Evolutionary conservation across 2,329 filamentous ascomycete genomes (phyloP), one percentile per base, ranked within the genome.

Genomic region (Alternaria tenuissima): DNA sequence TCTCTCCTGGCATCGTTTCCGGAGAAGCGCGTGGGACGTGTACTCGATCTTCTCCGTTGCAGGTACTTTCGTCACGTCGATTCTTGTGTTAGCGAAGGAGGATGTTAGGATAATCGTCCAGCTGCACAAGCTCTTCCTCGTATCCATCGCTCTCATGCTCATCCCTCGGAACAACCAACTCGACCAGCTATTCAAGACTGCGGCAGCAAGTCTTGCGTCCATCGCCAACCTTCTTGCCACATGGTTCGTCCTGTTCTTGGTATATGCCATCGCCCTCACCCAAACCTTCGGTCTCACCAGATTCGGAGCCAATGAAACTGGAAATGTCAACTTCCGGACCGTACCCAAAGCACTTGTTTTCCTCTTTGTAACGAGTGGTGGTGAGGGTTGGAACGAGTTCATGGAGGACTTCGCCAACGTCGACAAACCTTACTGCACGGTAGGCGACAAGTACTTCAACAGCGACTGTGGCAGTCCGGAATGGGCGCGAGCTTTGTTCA

Each of bases 101-200:
- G 66, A 80, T 26, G 80, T 82, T 42, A 81, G 83, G 52, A 81
- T 85, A n/a, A 93, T 94, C 68, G 84, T 89, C 34, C 91, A 94
- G 79, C 81, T 97, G 32, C 93, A 98, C 83, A 99, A 99, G 79
- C 87, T 96, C 62, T 97, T 96, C 77, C 85, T 99, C 32, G 95
- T 98, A 20, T 90, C 92, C 8, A 91, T 98, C 55, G 89, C 95
- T 3, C 85, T 98, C 8, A 84, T 99, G 52, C 86, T 99, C 34
- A 99, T 99, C 62, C 95, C 95, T 1, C 88, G 96, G 52, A 99
- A 99, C 76, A 96, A 99, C 71, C 94, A 96, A 51, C 86, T 99
- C 22, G 96, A 99, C 76, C 95, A 99, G 77, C 87, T 99, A 0
- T 99, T 99, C 87, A 99, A 99, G 79, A 99, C 96, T 2, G 96